Evolutionary conservation across 495 filamentous ascomycete species (phyloP).

Genomic region (Ramalina intermedia): DNA sequence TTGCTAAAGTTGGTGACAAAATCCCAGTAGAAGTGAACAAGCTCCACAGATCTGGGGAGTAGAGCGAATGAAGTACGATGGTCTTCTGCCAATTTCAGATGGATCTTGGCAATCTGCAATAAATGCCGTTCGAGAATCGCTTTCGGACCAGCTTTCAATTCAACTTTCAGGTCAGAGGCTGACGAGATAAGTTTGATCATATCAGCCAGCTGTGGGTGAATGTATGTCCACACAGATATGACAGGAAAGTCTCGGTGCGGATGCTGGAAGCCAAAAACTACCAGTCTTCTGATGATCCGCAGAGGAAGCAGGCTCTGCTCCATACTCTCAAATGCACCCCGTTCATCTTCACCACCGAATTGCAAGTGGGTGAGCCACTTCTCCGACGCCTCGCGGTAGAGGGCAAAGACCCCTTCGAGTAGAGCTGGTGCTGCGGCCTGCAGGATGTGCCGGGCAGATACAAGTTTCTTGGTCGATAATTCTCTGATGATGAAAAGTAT

Average conservation of each 20-base stretch:
- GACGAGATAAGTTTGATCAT: conserved; percentile 33
- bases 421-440: conserved; percentile 67
- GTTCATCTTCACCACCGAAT: conserved; percentile 39
- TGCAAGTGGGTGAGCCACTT: conserved; percentile 51
- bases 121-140: conserved; percentile 52
- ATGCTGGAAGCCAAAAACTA: conserved; percentile 69
- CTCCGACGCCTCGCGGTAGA: conserved; percentile 63
- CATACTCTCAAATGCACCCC: conserved; percentile 43
- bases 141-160: conserved; percentile 10
- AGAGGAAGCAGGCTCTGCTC: conserved; percentile 64
- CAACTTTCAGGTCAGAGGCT: neutral
- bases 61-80: conserved; percentile 71
- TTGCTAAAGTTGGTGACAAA: conserved; percentile 63
- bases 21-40: conserved; percentile 72
- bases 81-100: conserved; percentile 61
- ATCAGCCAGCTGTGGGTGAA: conserved; percentile 54
- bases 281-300: conserved; percentile 64
- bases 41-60: conserved; percentile 58
- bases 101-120: conserved; percentile 79
- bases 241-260: conserved; percentile 66
- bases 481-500: conserved; percentile 82
- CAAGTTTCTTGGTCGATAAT: conserved; percentile 61
- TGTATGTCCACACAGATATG: conserved; percentile 59
- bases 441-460: conserved; percentile 52
- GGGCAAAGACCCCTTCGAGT: conserved; percentile 54